phyloP scores from a whole-genome alignment of 179 eudicot genomes.

The Amaranthus tricolor region DNA sequence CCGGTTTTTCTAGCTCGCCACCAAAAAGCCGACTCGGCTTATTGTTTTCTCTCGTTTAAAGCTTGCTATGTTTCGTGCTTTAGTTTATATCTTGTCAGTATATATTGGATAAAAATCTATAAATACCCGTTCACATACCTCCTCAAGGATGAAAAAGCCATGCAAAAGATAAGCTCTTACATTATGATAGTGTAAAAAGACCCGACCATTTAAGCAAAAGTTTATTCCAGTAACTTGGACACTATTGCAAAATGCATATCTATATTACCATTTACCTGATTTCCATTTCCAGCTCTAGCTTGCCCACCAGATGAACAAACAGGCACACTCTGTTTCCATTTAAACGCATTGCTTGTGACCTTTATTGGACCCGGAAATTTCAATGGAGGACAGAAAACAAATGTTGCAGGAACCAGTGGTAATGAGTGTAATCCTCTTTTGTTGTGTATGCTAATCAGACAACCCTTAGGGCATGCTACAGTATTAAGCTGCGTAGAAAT shows the following conservation, averaged over 20 bases:
- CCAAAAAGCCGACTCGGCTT: no score
- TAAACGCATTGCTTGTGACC: conserved; percentile 16
- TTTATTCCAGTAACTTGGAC: neutral
- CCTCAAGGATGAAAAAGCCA: neutral
- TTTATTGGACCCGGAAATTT: conserved; percentile 8
- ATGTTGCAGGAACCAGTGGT: conserved; percentile 11
- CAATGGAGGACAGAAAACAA: conserved; percentile 7
- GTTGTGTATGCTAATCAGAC: conserved; percentile 11
- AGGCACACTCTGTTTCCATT: conserved; percentile 14
- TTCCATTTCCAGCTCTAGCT: conserved; percentile 33
- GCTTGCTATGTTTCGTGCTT: no score
- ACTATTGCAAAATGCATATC: neutral
- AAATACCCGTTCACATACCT: neutral
- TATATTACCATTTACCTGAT: conserved; percentile 34
- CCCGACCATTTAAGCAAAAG: neutral
- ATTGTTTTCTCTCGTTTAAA: no score
- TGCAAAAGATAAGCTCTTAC: no score
- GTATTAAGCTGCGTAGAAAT: conserved; percentile 36
- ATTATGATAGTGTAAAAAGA: neutral
- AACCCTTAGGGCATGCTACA: conserved; percentile 26
- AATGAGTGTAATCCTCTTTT: conserved; percentile 11
- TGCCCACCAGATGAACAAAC: conserved; percentile 45
- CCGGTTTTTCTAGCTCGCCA: no score
- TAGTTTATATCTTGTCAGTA: no score
- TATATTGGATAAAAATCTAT: no score